phyloP scores from a whole-genome alignment of 108 stramenopile genomes.

The Discostella pseudostelligera region DNA sequence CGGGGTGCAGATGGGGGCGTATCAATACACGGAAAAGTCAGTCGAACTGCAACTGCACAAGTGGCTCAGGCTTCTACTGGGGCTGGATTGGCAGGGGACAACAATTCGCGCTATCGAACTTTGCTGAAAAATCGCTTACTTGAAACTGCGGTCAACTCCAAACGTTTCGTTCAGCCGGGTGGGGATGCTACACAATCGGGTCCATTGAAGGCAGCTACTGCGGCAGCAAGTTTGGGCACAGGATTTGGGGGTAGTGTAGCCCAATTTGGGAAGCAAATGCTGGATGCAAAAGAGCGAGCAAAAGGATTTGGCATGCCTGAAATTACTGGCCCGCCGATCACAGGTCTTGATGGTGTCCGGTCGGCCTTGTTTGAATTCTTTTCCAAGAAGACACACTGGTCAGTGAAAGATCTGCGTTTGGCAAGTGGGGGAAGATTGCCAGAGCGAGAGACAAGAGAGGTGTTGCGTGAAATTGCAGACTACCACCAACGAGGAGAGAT shows the following conservation, averaged over 20 bases:
- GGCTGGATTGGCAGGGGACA: constrained; percentile 9
- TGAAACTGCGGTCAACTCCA: constrained; percentile 63
- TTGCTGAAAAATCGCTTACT: constrained; percentile 70
- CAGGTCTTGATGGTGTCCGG: constrained; percentile 48
- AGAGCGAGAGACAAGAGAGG: constrained; percentile 74
- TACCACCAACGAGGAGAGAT: constrained; percentile 82
- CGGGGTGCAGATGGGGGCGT: constrained; percentile 63
- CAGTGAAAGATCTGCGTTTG: constrained; percentile 67
- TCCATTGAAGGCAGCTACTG: constrained; percentile 41
- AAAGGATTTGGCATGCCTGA: constrained; percentile 12
- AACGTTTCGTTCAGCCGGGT: constrained; percentile 81
- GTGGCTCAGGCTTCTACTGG: constrained; percentile 40
- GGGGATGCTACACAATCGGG: constrained; percentile 58
- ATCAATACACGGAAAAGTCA: constrained; percentile 68
- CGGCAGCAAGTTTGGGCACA: constrained; percentile 40
- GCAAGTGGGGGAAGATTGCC: constrained; percentile 53
- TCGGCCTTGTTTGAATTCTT: constrained; percentile 78
- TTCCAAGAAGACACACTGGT: constrained; percentile 70
- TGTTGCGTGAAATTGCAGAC: constrained; percentile 70
- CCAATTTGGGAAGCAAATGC: constrained; percentile 63
- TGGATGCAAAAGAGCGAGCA: constrained; percentile 49
- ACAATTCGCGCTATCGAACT: constrained; percentile 58
- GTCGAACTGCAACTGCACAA: constrained; percentile 74
- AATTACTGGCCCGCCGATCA: constrained; percentile 40
- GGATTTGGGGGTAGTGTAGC: constrained; percentile 81